These are phyloP conservation scores for Claviceps monticola DNA, from an alignment of 2,329 filamentous ascomycete genomes.

Conservation along the genomic window DNA sequence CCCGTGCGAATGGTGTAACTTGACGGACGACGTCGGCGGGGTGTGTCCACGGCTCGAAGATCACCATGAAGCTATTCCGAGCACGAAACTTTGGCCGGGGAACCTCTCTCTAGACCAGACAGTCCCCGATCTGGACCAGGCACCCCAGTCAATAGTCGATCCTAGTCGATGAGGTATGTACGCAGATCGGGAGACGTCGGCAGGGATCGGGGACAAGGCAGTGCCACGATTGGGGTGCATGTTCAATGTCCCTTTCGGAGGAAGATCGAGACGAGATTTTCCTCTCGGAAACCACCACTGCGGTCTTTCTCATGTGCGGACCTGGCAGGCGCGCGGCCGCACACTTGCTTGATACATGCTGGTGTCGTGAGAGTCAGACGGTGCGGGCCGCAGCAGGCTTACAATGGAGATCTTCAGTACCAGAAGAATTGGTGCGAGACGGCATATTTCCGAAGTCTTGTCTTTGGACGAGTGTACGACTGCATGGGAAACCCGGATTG, in stretches of 20 bases:
- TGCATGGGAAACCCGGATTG: too few species aligned
- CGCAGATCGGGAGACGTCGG: not conserved
- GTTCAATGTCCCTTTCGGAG: too few species aligned
- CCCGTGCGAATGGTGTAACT: too few species aligned
- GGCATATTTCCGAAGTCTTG: too few species aligned
- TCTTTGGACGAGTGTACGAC: too few species aligned
- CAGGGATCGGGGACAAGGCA: too few species aligned
- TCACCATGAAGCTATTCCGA: not conserved
- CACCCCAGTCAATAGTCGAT: not conserved
- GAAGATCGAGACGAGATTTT: too few species aligned
- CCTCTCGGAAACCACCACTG: too few species aligned
- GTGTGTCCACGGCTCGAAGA: too few species aligned
- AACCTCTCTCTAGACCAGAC: not conserved
- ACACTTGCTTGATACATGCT: not conserved
- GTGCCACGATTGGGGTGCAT: too few species aligned
- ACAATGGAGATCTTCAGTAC: not conserved
- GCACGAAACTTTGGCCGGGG: not conserved
- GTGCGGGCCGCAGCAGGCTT: not conserved
- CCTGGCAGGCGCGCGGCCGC: not conserved
- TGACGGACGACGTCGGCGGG: too few species aligned
- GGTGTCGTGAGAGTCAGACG: not conserved
- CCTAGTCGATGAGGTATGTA: not conserved
- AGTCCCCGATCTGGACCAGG: not conserved
- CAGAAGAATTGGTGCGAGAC: not conserved
- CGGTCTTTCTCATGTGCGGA: too few species aligned